Evolutionary conservation across 2,329 filamentous ascomycete species (phyloP).

Genomic region (Fusarium aywerte): DNA sequence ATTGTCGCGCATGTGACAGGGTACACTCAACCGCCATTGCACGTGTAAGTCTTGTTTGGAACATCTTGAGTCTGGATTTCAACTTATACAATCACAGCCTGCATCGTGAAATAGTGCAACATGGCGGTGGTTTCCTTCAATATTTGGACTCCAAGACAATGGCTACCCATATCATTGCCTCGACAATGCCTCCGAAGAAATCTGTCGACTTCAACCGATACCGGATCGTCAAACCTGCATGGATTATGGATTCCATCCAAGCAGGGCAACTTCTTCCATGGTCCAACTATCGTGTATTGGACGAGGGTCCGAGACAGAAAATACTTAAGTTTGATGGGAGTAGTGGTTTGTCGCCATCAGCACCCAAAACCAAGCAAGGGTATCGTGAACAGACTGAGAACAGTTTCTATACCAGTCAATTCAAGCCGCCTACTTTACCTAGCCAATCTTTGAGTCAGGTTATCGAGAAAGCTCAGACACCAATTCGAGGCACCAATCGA

Average conservation of each 20-base stretch:
- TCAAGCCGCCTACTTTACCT: conserved; percentile 58
- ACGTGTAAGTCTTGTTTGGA: conserved; percentile 64
- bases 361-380: conserved; percentile 64
- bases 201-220: conserved; percentile 87
- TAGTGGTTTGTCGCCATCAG: conserved; percentile 73
- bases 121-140: conserved; percentile 95
- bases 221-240: conserved; percentile 92
- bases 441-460: conserved; percentile 47
- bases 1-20: conserved; percentile 93
- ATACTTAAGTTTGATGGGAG: conserved; percentile 72
- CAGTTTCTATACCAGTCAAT: conserved; percentile 84
- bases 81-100: conserved; percentile 58
- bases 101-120: conserved; percentile 85
- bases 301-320: conserved; percentile 85
- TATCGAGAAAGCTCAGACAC: conserved; percentile 46
- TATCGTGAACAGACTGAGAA: conserved; percentile 85
- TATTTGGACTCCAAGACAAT: conserved; percentile 95
- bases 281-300: conserved; percentile 84
- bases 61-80: not conserved
- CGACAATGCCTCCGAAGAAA: conserved; percentile 91
- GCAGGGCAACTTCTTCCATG: conserved; percentile 86
- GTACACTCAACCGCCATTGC: conserved; percentile 93
- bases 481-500: conserved; percentile 5
- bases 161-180: conserved; percentile 95
- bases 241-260: conserved; percentile 89